Conservation (phyloP, 345 rosid genomes). For the Aurinia saxatilis region DNA sequence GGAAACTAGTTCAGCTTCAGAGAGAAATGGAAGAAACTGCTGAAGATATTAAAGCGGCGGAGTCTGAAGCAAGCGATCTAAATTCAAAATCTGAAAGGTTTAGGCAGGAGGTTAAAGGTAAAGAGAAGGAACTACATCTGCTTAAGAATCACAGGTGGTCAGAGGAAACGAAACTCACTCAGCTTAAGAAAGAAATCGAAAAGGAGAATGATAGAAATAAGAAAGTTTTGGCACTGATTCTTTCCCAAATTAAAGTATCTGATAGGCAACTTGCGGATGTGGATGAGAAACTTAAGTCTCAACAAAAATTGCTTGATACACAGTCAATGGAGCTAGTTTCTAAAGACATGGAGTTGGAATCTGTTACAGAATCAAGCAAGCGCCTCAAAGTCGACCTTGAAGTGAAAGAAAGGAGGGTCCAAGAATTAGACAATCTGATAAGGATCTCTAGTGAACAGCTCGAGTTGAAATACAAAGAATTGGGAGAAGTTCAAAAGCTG, state of each 20-base stretch:
- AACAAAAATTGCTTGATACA: neutral
- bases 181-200: neutral
- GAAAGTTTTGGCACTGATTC: neutral
- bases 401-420: neutral
- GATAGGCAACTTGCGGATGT: neutral
- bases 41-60: too few species aligned
- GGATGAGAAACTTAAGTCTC: constrained; percentile 1
- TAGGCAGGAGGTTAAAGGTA: too few species aligned
- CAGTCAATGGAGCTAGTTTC: neutral
- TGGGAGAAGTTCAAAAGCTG: neutral
- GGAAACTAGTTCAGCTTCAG: neutral
- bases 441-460: neutral
- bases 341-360: neutral
- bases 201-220: neutral
- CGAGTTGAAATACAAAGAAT: neutral
- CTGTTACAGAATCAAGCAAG: neutral
- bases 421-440: neutral
- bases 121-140: too few species aligned
- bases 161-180: too few species aligned
- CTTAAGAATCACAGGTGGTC: too few species aligned
- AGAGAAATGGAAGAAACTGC: too few species aligned
- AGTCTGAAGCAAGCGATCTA: too few species aligned
- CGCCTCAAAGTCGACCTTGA: neutral
- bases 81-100: too few species aligned
- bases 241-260: neutral